Evolutionary conservation across 2,329 filamentous ascomycete genomes (phyloP), one percentile per base, ranked within the genome.

Genomic region (Dactylonectria estremocensis): DNA sequence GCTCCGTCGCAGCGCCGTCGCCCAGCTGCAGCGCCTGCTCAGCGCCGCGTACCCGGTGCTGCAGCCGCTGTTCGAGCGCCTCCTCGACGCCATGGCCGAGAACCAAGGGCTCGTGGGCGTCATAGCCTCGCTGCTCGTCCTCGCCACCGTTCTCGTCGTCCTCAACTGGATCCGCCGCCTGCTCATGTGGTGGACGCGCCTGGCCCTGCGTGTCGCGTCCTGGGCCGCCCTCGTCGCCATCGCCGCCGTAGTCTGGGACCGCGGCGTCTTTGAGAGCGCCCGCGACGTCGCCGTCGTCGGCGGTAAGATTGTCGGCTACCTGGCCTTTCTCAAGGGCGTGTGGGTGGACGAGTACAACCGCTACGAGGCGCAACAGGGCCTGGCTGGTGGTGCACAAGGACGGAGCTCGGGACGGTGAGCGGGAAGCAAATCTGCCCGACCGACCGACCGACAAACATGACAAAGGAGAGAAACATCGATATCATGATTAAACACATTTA

Each of bases 161-260:
- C 84, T 96, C 70, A 87, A 91, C 78, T 92, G 92, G 83, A 83
- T 94, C 18, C 90, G 91, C 68, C 88, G 93, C 67, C 82, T 94
- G 20, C 85, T 97, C 65, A 83, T 94, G 77, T 97, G 91, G 83
- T 94, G 94, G 90, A 88, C 94, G 59, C 84, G 88, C n/a, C 77
- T 97, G 62, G 85, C 86, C 11, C 79, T 93, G 69, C 83, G 87
- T 24, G 72, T 94, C 48, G 79, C 88, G 2, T 89, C 94, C 70
- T 96, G 90, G 89, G 87, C 86, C 1, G 78, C 83, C 2, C 72
- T 95, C 2, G 81, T 86, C 5, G 84, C 85, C 0, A 48, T 90
- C 0, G 84, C 85, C 0, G 83, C 90, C 18, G 85, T 87, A 67
- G 84, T 92, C 3, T 92, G 87, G 79, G 90, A 91, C 76, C 84